Base-by-base conservation (phyloP, 768 basidiomycete genomes). In the Xanthoconium purpureum region DNA sequence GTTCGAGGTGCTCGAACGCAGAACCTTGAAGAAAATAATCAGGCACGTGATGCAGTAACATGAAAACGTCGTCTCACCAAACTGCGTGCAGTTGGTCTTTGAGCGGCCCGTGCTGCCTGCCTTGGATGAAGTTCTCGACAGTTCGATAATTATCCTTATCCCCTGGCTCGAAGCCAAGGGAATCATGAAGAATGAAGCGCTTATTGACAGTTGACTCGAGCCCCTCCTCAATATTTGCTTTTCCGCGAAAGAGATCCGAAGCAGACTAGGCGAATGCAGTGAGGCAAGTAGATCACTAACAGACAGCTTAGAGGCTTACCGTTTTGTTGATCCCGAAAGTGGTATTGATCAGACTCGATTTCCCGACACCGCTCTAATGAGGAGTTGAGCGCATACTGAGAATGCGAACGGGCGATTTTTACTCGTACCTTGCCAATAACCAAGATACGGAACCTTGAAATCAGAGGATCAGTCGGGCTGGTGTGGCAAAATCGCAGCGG, bases 361-460 rank as follows among this genome's bases (percentile, higher is more conserved):
- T 13, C 17, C n/a, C 7, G 30, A 17, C 13, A 3, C 13, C 50
- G 30, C 14, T 40, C 53, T 52, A 33, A 52, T 15, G 5, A 15
- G 5, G 6, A 37, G 30, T 32, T 54, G 29, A 32, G 29, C 10
- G 40, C 53, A 24, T 24, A 4, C 2, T 24, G 24, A 4, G 24
- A 24, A 24, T 24, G 4, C 2, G 4, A 24, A 24, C 4, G 24
- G 24, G 24, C 24, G 4, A 24, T 24, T 24, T 24, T 2, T 4
- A 24, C 24, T 24, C 24, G 24, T 24, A 24, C 24, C 24, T 24
- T 24, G 2, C 24, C 24, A 24, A 24, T 24, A 24, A 24, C 24
- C 15, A 54, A 28, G 38, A 54, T 54, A 24, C 46, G 53, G 46
- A 54, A 54, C 9, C 53, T 53, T 10, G 14, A 24, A 24, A 24